These are phyloP conservation scores for Hygrocybe punicea DNA, from an alignment of 768 basidiomycete species.

Conservation along the genomic window DNA sequence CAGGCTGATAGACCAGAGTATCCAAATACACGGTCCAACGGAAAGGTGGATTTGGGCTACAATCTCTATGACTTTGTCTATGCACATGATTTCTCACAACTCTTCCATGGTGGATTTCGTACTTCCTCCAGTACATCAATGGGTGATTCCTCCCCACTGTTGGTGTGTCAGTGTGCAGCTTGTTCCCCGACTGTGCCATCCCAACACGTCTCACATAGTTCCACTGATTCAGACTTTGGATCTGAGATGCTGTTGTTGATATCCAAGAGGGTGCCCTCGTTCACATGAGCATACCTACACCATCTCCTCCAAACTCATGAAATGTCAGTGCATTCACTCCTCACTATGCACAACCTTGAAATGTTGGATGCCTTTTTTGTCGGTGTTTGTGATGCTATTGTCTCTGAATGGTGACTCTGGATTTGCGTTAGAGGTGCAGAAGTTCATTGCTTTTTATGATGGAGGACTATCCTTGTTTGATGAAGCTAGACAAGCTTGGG, in stretches of 20 bases:
- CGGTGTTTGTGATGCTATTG: conserved; percentile 44
- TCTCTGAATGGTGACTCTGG: conserved; percentile 3
- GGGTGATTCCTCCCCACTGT: background rate
- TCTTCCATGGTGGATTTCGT: conserved; percentile 41
- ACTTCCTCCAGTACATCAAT: conserved; percentile 8
- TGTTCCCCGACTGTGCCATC: conserved; percentile 48
- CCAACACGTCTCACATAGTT: conserved; percentile 44
- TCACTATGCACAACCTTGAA: conserved; percentile 71
- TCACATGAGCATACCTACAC: conserved; percentile 68
- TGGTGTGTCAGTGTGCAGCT: conserved; percentile 50
- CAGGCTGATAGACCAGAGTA: background rate
- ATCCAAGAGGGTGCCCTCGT: conserved; percentile 24
- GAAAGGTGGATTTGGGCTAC: conserved; percentile 55
- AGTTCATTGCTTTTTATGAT: conserved; percentile 54
- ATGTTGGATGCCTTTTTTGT: conserved; percentile 65
- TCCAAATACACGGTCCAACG: conserved; percentile 9
- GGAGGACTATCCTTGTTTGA: conserved; percentile 44
- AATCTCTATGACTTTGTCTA: conserved; percentile 66
- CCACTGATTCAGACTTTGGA: conserved; percentile 31
- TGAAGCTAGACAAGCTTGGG: conserved; percentile 56
- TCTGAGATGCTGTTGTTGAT: conserved; percentile 2
- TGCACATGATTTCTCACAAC: conserved; percentile 54
- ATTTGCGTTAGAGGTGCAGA: conserved; percentile 47
- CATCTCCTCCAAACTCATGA: conserved; percentile 87
- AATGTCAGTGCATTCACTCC: conserved; percentile 78